phyloP scores from a whole-genome alignment of 2,329 filamentous ascomycete species.

The Botrytis aclada region DNA sequence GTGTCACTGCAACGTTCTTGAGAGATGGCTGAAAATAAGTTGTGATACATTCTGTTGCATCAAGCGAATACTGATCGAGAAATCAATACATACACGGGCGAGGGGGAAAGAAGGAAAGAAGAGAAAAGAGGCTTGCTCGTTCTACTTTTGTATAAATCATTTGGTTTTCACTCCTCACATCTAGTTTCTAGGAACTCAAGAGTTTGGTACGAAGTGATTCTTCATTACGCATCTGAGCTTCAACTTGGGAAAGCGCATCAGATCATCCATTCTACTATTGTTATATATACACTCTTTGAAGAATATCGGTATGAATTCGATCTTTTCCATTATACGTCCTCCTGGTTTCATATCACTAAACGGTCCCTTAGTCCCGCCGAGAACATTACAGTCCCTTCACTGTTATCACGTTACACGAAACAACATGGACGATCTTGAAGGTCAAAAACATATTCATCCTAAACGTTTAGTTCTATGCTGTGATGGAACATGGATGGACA shows the following conservation, averaged over 20 bases:
- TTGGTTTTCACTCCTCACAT: neutral
- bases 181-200: constrained; percentile 11
- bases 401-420: neutral
- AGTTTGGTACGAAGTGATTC: constrained; percentile 3
- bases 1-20: constrained; percentile 16
- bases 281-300: neutral
- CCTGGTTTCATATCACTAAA: constrained; percentile 3
- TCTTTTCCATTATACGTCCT: neutral
- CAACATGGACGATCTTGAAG: constrained; percentile 12
- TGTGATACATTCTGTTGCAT: constrained; percentile 12
- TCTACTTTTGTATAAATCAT: constrained; percentile 13
- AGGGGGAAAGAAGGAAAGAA: neutral
- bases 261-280: neutral
- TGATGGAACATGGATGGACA: constrained; percentile 37
- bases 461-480: constrained; percentile 37
- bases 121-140: constrained; percentile 3
- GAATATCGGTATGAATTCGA: constrained; percentile 6
- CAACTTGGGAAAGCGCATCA: neutral
- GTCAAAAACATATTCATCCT: neutral
- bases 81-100: neutral
- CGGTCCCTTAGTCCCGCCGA: neutral
- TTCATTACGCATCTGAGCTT: neutral
- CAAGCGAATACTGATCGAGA: constrained; percentile 15
- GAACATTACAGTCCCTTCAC: neutral
- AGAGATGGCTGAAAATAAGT: constrained; percentile 18